Base-by-base conservation (phyloP, 306 rosid genomes). In the Delonix regia region DNA sequence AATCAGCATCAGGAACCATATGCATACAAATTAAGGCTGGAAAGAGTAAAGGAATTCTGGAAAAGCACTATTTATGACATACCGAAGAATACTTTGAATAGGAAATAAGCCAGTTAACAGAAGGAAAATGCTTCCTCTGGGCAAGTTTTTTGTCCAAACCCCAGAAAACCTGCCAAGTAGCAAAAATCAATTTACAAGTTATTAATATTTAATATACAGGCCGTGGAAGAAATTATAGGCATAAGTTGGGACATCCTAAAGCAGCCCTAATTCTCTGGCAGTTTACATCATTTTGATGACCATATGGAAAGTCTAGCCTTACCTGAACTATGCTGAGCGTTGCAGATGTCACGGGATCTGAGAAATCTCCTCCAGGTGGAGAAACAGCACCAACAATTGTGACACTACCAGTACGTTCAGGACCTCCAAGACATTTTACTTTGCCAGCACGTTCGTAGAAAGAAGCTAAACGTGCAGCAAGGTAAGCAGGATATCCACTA, bases 241-340 rank as follows among this genome's bases (percentile, higher is more conserved):
- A 65, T 66, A 63, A 33, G 62, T 79, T 15, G 49, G 45, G 62
- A 27, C 75, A 34, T 16, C 59, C 66, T 30, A 44, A 61, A 19
- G 41, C 36, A 30, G 36, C 61, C 73, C 69, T 67, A 7, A 44
- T 65, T 51, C 27, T 36, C 77, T 19, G 16, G 44, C 56, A 76
- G 49, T 67, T 67, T 30, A n/a, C 36, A 47, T 71, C n/a, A 55
- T 79, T 75, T 69, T 44, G 60, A 59, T 45, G 30, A 53, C 48
- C 61, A 73, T 60, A 47, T 71, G 45, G 44, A 69, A 74, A 56
- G 67, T 52, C 47, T 44, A 69, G 18, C 45, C 55, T 85, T 85
- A 93, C 99, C 99, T 96, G 99, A 69, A 96, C 99, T 22, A 96
- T 96, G 81, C 99, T 90, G 87, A 96, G 99, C 68, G 99, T 96